phyloP scores from a whole-genome alignment of 176 grass and related monocot species.

The Urochloa ruziziensis region DNA sequence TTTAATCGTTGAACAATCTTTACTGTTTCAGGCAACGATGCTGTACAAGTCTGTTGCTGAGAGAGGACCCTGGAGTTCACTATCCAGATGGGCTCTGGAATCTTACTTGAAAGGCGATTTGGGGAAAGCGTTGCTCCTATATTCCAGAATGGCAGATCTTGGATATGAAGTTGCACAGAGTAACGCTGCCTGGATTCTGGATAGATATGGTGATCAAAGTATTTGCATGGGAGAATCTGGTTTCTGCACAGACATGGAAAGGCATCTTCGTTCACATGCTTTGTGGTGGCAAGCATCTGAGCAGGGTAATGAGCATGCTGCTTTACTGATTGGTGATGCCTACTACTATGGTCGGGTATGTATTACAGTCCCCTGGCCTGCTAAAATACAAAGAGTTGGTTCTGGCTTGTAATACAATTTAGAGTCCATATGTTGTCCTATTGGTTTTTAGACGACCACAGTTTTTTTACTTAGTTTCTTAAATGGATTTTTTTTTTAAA shows the following conservation, averaged over 20 bases:
- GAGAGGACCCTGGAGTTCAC: constrained; percentile 93
- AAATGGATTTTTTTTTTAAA: neutral
- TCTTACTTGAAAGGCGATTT: constrained; percentile 96
- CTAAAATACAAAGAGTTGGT: constrained; percentile 1
- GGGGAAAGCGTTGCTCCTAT: constrained; percentile 89
- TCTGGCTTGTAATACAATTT: neutral
- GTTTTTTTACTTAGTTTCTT: constrained; percentile 12
- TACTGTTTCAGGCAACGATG: constrained; percentile 67
- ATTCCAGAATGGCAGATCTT: constrained; percentile 98
- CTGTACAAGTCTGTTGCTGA: constrained; percentile 97
- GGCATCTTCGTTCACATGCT: constrained; percentile 86
- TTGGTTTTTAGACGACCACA: neutral
- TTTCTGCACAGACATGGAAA: constrained; percentile 90
- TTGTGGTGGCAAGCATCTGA: constrained; percentile 99
- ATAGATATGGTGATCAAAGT: constrained; percentile 81
- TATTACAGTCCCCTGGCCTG: constrained; percentile 22
- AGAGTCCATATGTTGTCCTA: neutral
- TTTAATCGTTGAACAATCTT: neutral
- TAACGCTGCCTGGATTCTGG: constrained; percentile 99
- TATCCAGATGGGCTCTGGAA: constrained; percentile 96
- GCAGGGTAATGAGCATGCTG: constrained; percentile 99
- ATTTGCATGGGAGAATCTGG: constrained; percentile 96
- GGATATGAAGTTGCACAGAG: constrained; percentile 98
- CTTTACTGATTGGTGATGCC: constrained; percentile 96
- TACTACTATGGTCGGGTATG: constrained; percentile 99